Percentiles rank a stretch among this genome's conserved stretches.
Evolutionary conservation across 2,329 filamentous ascomycete genomes (phyloP).

Genomic region (Cercospora sp.): DNA sequence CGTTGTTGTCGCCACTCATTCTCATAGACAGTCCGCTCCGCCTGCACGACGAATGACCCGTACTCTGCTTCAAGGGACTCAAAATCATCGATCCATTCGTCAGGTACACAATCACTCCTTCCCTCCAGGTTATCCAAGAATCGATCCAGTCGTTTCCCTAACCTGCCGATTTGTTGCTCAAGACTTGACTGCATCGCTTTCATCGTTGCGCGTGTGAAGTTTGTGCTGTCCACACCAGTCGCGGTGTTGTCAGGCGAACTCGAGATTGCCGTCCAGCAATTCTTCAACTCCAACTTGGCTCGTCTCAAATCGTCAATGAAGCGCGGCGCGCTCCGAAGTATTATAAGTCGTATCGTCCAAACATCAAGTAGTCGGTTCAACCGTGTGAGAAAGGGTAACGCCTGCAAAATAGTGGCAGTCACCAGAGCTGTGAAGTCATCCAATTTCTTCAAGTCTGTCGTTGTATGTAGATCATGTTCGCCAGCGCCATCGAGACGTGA

Average conservation of each 20-base stretch:
- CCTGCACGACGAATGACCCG: conserved; percentile 75
- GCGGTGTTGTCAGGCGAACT: conserved; percentile 16
- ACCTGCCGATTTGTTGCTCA: conserved; percentile 65
- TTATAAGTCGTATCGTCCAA: conserved; percentile 75
- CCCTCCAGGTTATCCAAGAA: conserved; percentile 89
- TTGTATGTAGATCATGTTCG: conserved; percentile 19
- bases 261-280: conserved; percentile 65
- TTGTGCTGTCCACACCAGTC: conserved; percentile 3
- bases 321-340: conserved; percentile 71
- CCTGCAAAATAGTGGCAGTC: conserved; percentile 87
- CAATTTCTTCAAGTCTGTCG: conserved; percentile 50
- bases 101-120: conserved; percentile 77
- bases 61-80: conserved; percentile 77
- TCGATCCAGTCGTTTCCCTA: conserved; percentile 73
- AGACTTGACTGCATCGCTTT: conserved; percentile 55
- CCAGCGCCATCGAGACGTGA: conserved; percentile 39
- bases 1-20: conserved; percentile 50
- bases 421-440: conserved; percentile 89
- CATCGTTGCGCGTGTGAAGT: conserved; percentile 30
- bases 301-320: conserved; percentile 65
- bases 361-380: conserved; percentile 70
- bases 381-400: conserved; percentile 76
- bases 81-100: conserved; percentile 83
- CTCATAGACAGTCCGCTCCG: conserved; percentile 71
- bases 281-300: conserved; percentile 63